A percentile compares a stretch with the other conserved stretches of the same genome.
Conservation (phyloP, 495 filamentous ascomycete species). For the Umbilicaria muhlenbergii region DNA sequence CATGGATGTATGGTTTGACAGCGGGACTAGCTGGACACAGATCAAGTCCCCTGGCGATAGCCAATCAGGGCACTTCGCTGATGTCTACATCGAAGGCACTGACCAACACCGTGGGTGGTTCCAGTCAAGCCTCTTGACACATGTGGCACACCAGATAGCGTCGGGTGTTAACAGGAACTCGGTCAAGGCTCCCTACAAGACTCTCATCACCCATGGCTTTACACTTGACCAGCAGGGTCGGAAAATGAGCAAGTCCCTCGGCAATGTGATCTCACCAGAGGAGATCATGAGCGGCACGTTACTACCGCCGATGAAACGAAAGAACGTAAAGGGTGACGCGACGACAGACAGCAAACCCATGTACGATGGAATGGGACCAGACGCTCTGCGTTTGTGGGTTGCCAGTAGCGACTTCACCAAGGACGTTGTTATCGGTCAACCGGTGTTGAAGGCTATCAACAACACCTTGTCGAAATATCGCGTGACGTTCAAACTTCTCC, state of each 20-base stretch:
- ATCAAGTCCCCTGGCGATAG: constrained; percentile 20
- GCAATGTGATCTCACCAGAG: constrained; percentile 71
- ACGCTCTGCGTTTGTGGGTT: constrained; percentile 85
- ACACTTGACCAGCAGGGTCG: constrained; percentile 74
- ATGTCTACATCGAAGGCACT: constrained; percentile 84
- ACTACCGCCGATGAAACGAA: constrained; percentile 38
- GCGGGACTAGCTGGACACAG: constrained; percentile 82
- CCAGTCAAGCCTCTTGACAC: constrained; percentile 92
- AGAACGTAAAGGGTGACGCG: constrained; percentile 35
- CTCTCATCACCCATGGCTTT: constrained; percentile 88
- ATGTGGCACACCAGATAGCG: constrained; percentile 44
- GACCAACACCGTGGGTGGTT: constrained; percentile 99
- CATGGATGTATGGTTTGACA: constrained; percentile 99
- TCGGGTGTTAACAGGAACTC: constrained; percentile 20
- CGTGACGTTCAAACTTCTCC: constrained; percentile 71
- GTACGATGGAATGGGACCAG: constrained; percentile 52
- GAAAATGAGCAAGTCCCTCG: constrained; percentile 97
- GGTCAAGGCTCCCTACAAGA: constrained; percentile 53
- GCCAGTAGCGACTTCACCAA: constrained; percentile 81
- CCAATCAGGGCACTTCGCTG: constrained; percentile 43
- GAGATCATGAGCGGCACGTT: constrained; percentile 73
- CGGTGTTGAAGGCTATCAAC: constrained; percentile 59
- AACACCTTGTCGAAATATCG: constrained; percentile 69
- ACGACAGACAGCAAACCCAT: constrained; percentile 27
- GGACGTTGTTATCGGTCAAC: constrained; percentile 64